Evolutionary conservation across 2,329 filamentous ascomycete genomes (phyloP).

Genomic region (Trichoderma afroharzianum): DNA sequence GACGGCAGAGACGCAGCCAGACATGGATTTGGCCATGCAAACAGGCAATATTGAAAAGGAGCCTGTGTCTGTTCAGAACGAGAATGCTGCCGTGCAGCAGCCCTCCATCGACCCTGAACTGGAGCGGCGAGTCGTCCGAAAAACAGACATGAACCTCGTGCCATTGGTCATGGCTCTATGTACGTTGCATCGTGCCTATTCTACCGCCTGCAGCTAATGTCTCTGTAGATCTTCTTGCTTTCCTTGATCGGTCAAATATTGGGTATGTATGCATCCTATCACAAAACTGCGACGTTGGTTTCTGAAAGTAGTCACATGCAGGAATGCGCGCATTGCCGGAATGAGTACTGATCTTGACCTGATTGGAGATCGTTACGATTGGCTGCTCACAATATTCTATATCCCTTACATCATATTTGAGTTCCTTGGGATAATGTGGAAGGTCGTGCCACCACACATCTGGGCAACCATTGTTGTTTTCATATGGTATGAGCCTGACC

Average conservation of each 20-base stretch:
- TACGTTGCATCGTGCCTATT: background rate
- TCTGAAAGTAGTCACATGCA: background rate
- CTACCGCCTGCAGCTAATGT: background rate
- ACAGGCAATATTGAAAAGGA: background rate
- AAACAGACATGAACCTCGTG: slow-evolving; percentile 20
- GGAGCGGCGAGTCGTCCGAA: slow-evolving; percentile 20
- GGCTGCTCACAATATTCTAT: slow-evolving; percentile 28
- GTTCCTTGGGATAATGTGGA: slow-evolving; percentile 25
- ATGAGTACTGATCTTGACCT: slow-evolving; percentile 22
- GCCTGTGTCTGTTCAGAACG: background rate
- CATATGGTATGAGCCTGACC: slow-evolving; percentile 20
- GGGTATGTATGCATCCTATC: slow-evolving; percentile 15
- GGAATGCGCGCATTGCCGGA: slow-evolving; percentile 26
- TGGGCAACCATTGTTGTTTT: slow-evolving; percentile 24
- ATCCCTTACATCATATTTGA: slow-evolving; percentile 26
- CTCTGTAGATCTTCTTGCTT: slow-evolving; percentile 20
- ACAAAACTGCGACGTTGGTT: background rate
- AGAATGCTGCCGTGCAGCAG: slow-evolving; percentile 13
- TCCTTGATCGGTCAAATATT: slow-evolving; percentile 23
- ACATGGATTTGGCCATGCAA: background rate
- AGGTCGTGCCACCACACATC: slow-evolving; percentile 23
- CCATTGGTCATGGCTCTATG: slow-evolving; percentile 18
- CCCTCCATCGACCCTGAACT: slow-evolving; percentile 21
- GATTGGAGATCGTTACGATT: slow-evolving; percentile 23
- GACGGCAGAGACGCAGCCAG: background rate